Conservation (phyloP, 2,329 filamentous ascomycete species). For the Ambrosiella xylebori region DNA sequence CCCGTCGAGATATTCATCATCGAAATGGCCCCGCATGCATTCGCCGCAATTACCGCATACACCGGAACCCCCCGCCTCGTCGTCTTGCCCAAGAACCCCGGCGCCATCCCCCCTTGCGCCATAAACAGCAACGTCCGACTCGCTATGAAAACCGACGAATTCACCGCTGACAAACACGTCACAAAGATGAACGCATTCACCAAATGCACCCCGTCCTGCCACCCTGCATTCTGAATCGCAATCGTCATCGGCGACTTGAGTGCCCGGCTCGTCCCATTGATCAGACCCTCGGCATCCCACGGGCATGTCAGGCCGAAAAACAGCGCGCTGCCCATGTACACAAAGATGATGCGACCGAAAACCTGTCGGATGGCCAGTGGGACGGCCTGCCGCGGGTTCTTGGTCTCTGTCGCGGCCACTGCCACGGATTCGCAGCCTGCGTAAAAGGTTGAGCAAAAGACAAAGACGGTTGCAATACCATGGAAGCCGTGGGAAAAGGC, state of each 20-base stretch:
- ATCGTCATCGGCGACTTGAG: slow-evolving; percentile 58
- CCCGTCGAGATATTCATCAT: slow-evolving; percentile 58
- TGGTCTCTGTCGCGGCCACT: slow-evolving; percentile 44
- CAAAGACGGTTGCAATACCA: slow-evolving; percentile 47
- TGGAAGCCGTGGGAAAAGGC: slow-evolving; percentile 53
- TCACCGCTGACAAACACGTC: slow-evolving; percentile 54
- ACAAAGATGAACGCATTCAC: slow-evolving; percentile 65
- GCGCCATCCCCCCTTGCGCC: slow-evolving; percentile 56
- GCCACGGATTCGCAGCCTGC: slow-evolving; percentile 48
- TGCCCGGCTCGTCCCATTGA: slow-evolving; percentile 43
- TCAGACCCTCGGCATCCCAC: slow-evolving; percentile 45
- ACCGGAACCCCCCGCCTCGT: slow-evolving; percentile 45
- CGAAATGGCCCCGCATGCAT: slow-evolving; percentile 52
- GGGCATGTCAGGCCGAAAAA: slow-evolving; percentile 62
- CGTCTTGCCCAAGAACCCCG: slow-evolving; percentile 49
- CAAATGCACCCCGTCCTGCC: slow-evolving; percentile 54
- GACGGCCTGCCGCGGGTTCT: slow-evolving; percentile 38
- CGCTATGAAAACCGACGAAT: slow-evolving; percentile 62
- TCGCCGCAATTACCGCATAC: slow-evolving; percentile 48
- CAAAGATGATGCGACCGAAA: slow-evolving; percentile 43
- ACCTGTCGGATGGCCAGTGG: slow-evolving; percentile 42
- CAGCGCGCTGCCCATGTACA: slow-evolving; percentile 53
- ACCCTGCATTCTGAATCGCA: slow-evolving; percentile 57
- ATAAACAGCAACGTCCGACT: slow-evolving; percentile 61
- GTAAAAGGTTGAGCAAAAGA: slow-evolving; percentile 54